Evolutionary conservation across 805 yeast genomes (phyloP), one percentile per base, ranked within the genome.

Genomic region (Maudiozyma serrabonitensis): DNA sequence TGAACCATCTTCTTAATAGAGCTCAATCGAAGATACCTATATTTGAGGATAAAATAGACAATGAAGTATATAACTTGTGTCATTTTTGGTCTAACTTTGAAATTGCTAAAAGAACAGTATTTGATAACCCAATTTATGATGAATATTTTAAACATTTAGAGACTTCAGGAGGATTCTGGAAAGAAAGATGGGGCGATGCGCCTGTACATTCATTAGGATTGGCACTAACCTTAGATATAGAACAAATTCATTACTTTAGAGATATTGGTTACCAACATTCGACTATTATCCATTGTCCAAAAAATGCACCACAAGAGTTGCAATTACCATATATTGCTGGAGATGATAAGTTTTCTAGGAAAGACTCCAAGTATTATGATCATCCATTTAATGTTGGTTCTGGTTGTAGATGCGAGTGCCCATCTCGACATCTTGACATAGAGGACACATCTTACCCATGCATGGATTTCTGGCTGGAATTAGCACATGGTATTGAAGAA

Each of bases 131-230:
- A 4, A 63, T 73, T 21, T 93, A 91, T 67, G 74, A 79, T 46
- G 72, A 72, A 26, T 90, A 82, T 62, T 87, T 87, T 64, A 69
- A 80, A 42, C 77, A 72, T 56, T 66, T 91, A 46, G 97, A 93
- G 49, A 46, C 66, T 7, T 69, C 80, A 3, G 88, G 90, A 9
- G 97, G 98, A 0, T 90, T 91, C 61, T 89, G 81, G 74, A 75
- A 76, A 47, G 96, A 93, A 64, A 72, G 99, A 59, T 91, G 97
- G 97, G 98, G 98, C 1, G 98, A 91, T 72, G 96, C 97, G 0
- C 96, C 97, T 0, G 81, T 91, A 5, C 97, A 89, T 64, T 83
- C 96, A 0, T 67, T 93, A 25, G 98, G 95, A 0, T 78, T 85
- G 4, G 91, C 88, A 0, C 74, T 93, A 76, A 73, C 85, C 58